Conservation (phyloP, 179 eudicot species). For the Silene vulgaris region DNA sequence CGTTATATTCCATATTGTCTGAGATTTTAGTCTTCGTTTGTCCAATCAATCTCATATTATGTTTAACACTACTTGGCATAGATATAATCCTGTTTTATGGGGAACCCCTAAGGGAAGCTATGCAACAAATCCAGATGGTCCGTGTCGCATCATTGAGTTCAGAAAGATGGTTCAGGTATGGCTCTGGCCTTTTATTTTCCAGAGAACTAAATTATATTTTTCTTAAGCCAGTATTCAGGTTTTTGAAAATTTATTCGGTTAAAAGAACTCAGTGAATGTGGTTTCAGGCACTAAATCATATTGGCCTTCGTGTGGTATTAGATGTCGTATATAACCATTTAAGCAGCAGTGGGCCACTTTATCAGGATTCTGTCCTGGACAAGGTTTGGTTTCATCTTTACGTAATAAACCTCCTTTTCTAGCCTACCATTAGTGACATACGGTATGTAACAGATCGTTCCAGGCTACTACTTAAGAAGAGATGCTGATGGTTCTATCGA, state of each 20-base stretch:
- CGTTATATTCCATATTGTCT: background rate
- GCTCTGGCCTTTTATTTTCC: slow-evolving; percentile 7
- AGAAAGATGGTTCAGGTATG: slow-evolving; percentile 92
- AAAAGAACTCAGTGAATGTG: background rate
- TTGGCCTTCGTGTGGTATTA: slow-evolving; percentile 83
- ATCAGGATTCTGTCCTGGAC: slow-evolving; percentile 74
- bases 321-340: slow-evolving; percentile 97
- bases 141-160: slow-evolving; percentile 67
- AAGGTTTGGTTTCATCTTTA: slow-evolving; percentile 45
- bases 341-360: slow-evolving; percentile 77
- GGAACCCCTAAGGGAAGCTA: slow-evolving; percentile 99
- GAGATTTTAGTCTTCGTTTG: background rate
- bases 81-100: slow-evolving; percentile 93
- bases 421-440: slow-evolving; percentile 3
- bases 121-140: slow-evolving; percentile 82
- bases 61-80: slow-evolving; percentile 22
- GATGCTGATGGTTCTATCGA: slow-evolving; percentile 68
- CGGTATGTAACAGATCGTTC: slow-evolving; percentile 59
- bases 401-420: slow-evolving; percentile 6
- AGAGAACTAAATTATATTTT: slow-evolving; percentile 5
- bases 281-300: slow-evolving; percentile 70
- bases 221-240: slow-evolving; percentile 7
- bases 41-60: background rate
- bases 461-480: slow-evolving; percentile 89
- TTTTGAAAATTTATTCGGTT: slow-evolving; percentile 8